phyloP scores from a whole-genome alignment of 1,284 basidiomycete species.

The Ustilago bromivora region DNA sequence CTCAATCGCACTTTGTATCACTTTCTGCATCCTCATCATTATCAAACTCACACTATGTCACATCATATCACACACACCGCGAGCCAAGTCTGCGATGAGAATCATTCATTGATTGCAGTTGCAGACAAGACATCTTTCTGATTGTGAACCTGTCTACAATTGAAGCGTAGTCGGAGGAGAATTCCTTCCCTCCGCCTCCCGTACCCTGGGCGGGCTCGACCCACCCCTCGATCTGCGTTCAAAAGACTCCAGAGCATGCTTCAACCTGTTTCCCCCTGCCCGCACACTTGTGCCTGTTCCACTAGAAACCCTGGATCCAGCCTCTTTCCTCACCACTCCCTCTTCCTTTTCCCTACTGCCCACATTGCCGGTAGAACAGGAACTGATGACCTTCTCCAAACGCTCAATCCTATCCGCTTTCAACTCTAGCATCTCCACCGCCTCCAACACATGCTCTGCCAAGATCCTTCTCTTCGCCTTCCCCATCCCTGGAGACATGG shows the following conservation, averaged over 20 bases:
- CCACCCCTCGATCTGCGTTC: constrained; percentile 7
- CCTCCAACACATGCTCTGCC: constrained; percentile 63
- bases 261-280: constrained; percentile 23
- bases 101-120: not conserved
- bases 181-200: constrained; percentile 12
- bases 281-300: constrained; percentile 9
- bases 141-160: constrained; percentile 5
- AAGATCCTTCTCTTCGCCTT: constrained; percentile 55
- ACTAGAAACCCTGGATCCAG: constrained; percentile 19
- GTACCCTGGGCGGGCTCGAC: not conserved
- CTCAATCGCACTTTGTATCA: not conserved
- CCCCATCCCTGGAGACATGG: constrained; percentile 57
- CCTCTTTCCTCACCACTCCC: constrained; percentile 17
- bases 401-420: constrained; percentile 62
- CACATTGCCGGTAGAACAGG: not conserved
- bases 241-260: constrained; percentile 29
- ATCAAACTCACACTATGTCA: not conserved
- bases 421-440: constrained; percentile 63
- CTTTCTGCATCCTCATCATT: not conserved
- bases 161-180: constrained; percentile 28
- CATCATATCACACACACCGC: not conserved
- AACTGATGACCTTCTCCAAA: constrained; percentile 30
- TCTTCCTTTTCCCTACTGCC: not conserved
- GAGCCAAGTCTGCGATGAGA: not conserved
- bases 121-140: not conserved